Conservation (phyloP, 2,329 filamentous ascomycete genomes). For the Harringtonia lauricola region DNA sequence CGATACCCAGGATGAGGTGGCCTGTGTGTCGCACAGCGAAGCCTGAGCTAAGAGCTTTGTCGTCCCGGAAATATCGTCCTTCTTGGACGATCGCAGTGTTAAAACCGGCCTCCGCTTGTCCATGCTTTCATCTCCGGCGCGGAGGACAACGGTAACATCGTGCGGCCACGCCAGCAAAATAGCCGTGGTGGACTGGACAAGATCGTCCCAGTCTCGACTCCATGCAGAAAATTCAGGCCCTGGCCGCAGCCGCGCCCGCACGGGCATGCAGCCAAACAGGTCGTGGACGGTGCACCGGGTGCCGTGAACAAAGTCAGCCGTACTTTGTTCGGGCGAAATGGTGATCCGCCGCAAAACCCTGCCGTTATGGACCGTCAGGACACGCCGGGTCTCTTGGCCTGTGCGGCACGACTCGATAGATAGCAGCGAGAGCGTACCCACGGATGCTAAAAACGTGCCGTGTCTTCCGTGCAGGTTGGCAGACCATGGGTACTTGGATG, state of each 20-base stretch:
- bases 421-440: constrained; percentile 66
- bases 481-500: constrained; percentile 55
- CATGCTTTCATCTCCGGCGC: constrained; percentile 32
- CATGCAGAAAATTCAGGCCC: constrained; percentile 18
- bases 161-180: constrained; percentile 61
- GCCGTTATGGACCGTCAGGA: constrained; percentile 60
- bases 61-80: constrained; percentile 19
- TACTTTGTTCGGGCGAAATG: constrained; percentile 43
- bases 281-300: constrained; percentile 68
- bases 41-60: constrained; percentile 53
- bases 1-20: constrained; percentile 53
- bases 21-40: constrained; percentile 43
- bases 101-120: constrained; percentile 24
- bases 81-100: background rate
- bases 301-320: constrained; percentile 50
- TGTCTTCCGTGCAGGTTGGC: constrained; percentile 49
- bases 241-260: constrained; percentile 72
- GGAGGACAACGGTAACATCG: constrained; percentile 45
- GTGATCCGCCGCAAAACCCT: constrained; percentile 50
- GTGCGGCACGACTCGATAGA: constrained; percentile 63
- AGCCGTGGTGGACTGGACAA: constrained; percentile 48
- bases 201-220: constrained; percentile 51
- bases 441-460: constrained; percentile 67
- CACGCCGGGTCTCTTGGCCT: constrained; percentile 48
- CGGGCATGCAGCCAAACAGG: constrained; percentile 83